These are phyloP conservation scores for Bathelium albidoporum DNA, from an alignment of 495 filamentous ascomycete genomes.

Conservation along the genomic window DNA sequence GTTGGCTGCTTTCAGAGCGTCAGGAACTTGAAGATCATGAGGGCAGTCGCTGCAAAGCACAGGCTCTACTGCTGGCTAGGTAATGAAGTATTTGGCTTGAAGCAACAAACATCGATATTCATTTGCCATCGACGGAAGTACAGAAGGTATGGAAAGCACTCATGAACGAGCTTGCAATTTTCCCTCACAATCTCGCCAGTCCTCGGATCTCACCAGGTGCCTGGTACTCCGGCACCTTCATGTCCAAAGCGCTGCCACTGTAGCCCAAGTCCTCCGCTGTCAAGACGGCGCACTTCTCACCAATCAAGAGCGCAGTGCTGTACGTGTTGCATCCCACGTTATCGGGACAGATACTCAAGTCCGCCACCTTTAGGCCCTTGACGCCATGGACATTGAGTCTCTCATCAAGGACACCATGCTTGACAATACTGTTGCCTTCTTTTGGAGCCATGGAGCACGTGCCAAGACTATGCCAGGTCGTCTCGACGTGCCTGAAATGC, in stretches of 20 bases:
- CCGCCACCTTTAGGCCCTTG: slow-evolving; percentile 70
- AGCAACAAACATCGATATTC: not conserved
- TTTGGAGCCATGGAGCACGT: slow-evolving; percentile 75
- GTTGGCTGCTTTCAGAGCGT: too few relatives aligned
- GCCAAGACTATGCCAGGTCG: slow-evolving; percentile 53
- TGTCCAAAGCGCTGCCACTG: slow-evolving; percentile 59
- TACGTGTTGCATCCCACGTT: slow-evolving; percentile 77
- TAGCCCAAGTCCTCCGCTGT: slow-evolving; percentile 68
- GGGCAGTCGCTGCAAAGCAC: not conserved
- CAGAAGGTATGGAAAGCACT: not conserved
- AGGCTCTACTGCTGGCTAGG: not conserved
- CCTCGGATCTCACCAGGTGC: slow-evolving; percentile 37
- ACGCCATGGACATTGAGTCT: slow-evolving; percentile 73
- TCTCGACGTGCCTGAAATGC: slow-evolving; percentile 16
- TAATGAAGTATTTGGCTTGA: not conserved
- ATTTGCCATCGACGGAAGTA: not conserved
- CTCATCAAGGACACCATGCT: slow-evolving; percentile 71
- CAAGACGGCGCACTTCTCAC: slow-evolving; percentile 69
- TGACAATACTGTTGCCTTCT: slow-evolving; percentile 69
- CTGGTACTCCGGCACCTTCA: slow-evolving; percentile 53
- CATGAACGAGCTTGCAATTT: not conserved
- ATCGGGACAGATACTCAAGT: slow-evolving; percentile 70
- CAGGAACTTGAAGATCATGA: too few relatives aligned
- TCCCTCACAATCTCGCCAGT: slow-evolving; percentile 31
- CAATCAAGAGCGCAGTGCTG: slow-evolving; percentile 66